Conservation (phyloP, 257 asterid genomes). For the Asclepias syriaca region DNA sequence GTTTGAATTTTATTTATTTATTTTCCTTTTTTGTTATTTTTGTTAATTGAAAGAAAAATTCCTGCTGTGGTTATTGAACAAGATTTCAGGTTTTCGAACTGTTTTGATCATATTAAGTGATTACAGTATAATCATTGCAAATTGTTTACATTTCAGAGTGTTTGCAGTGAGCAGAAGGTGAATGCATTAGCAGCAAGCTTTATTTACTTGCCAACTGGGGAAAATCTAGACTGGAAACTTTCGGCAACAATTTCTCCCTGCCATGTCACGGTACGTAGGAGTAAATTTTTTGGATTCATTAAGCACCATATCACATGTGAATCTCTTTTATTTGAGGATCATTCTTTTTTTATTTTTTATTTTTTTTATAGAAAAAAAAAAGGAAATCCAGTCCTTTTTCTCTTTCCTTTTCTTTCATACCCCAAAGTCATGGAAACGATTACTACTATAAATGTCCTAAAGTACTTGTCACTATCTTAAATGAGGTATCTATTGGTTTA, state of each 20-base stretch:
- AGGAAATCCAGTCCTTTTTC: not conserved
- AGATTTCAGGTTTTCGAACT: not conserved
- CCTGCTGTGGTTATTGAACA: not conserved
- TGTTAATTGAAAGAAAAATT: not conserved
- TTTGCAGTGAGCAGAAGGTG: constrained; percentile 80
- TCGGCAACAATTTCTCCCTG: constrained; percentile 94
- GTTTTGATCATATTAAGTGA: not conserved
- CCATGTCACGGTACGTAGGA: constrained; percentile 68
- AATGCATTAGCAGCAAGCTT: constrained; percentile 95
- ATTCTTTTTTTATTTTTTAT: no score
- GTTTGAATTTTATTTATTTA: not conserved
- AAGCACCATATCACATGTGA: not conserved
- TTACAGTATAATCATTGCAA: not conserved
- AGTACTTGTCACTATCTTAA: no score
- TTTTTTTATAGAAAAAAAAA: no score
- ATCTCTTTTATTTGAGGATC: no score
- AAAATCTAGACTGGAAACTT: constrained; percentile 93
- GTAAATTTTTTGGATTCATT: not conserved
- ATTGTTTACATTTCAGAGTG: constrained; percentile 56
- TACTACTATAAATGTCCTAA: no score
- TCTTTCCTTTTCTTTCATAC: not conserved
- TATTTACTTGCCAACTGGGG: constrained; percentile 86
- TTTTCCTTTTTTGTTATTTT: not conserved
- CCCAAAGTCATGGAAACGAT: no score
- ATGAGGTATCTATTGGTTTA: no score